phyloP scores from a whole-genome alignment of 2,329 filamentous ascomycete genomes.

The Davidsoniella neocaledoniae region DNA sequence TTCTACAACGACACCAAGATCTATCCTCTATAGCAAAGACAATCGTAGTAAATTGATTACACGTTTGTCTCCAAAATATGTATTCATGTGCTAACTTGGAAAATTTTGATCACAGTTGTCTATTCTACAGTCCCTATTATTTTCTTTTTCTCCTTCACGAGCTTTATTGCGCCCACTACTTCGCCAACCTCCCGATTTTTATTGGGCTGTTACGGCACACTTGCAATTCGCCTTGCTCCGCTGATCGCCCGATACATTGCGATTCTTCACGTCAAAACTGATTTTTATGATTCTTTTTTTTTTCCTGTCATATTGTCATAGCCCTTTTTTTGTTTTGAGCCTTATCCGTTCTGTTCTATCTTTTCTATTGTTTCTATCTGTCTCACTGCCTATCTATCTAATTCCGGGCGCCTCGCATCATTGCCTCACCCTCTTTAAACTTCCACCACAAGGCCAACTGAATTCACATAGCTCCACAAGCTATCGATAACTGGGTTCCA shows the following conservation, averaged over 20 bases:
- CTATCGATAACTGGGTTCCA: neutral
- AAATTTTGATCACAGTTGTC: neutral
- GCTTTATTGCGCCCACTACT: constrained; percentile 1
- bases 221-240: neutral
- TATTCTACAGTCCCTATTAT: neutral
- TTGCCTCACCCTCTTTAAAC: neutral
- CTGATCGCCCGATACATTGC: neutral
- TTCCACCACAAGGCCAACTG: neutral
- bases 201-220: neutral
- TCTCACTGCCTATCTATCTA: neutral
- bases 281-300: neutral
- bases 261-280: neutral
- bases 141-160: neutral
- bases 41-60: neutral
- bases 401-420: neutral
- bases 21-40: neutral
- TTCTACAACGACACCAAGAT: neutral
- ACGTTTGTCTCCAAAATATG: neutral
- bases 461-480: too few relatives aligned
- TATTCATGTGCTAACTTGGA: neutral
- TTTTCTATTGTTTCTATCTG: neutral
- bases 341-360: neutral
- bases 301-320: neutral
- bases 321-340: neutral
- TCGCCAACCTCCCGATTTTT: constrained; percentile 7